Percentiles rank a stretch among this genome's conserved stretches.
These are phyloP conservation scores for Cladophialophora exuberans DNA, from an alignment of 2,329 filamentous ascomycete species.

Conservation along the genomic window DNA sequence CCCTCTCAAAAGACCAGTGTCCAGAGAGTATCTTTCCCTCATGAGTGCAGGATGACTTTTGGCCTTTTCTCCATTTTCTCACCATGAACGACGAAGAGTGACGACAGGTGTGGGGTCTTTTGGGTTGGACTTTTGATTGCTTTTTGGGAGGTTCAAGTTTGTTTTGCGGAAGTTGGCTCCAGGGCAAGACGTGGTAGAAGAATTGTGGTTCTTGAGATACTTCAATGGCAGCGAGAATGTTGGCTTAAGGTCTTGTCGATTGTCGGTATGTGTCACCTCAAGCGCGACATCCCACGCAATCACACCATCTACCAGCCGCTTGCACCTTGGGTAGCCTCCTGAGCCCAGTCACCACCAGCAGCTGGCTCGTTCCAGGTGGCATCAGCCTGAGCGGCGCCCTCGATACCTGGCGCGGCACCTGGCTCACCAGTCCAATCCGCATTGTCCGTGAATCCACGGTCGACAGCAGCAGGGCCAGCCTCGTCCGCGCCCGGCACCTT, in stretches of 20 bases:
- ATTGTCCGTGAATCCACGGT: constrained; percentile 77
- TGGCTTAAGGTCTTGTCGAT: too few relatives aligned
- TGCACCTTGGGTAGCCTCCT: constrained; percentile 38
- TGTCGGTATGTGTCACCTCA: too few relatives aligned
- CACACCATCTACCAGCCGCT: constrained; percentile 35
- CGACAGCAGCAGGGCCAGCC: constrained; percentile 76
- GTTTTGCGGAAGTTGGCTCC: too few relatives aligned
- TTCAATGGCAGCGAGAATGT: too few relatives aligned
- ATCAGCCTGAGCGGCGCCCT: constrained; percentile 62
- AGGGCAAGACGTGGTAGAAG: too few relatives aligned
- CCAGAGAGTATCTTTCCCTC: constrained; percentile 97
- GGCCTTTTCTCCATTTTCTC: constrained; percentile 25
- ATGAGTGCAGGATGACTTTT: constrained; percentile 74
- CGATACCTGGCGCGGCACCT: constrained; percentile 66
- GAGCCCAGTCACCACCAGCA: constrained; percentile 52
- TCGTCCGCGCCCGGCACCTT: constrained; percentile 86
- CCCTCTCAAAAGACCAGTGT: constrained; percentile 65
- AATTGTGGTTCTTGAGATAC: too few relatives aligned
- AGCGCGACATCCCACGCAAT: too few relatives aligned
- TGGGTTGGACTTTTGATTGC: constrained; percentile 12
- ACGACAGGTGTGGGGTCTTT: constrained; percentile 20
- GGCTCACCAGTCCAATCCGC: constrained; percentile 77
- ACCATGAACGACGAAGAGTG: too few relatives aligned
- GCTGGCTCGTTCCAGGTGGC: constrained; percentile 62
- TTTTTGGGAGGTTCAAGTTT: too few relatives aligned